Evolutionary conservation across 768 basidiomycete species (phyloP).

Genomic region (Mycena maculata): DNA sequence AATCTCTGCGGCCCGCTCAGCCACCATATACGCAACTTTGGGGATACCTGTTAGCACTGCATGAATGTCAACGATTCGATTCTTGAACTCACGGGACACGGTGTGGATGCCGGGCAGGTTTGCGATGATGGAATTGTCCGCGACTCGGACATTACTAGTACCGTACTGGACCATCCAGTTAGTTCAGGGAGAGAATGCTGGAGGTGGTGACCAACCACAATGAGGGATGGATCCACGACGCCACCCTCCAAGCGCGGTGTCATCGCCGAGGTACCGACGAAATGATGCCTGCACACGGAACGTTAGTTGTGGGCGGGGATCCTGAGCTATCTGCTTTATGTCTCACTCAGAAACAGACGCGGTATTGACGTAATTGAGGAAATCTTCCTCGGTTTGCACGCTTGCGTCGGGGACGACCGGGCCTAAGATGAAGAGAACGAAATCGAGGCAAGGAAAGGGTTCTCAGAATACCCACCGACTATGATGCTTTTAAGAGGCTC

Average conservation of each 20-base stretch:
- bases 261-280: conserved; percentile 28
- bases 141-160: conserved; percentile 54
- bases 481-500: conserved; percentile 31
- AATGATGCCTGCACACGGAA: conserved; percentile 16
- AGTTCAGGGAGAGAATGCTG: not conserved
- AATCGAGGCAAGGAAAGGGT: no score
- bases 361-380: conserved; percentile 26
- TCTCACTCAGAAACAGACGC: conserved; percentile 20
- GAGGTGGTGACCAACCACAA: conserved; percentile 15
- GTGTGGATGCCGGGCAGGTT: conserved; percentile 45
- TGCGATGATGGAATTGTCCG: conserved; percentile 52
- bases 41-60: not conserved
- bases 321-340: no score
- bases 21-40: no score
- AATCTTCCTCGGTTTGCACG: conserved; percentile 26
- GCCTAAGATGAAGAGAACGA: no score
- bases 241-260: conserved; percentile 23
- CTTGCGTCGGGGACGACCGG: conserved; percentile 18
- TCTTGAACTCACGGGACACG: conserved; percentile 19
- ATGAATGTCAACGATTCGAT: not conserved
- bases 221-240: conserved; percentile 27
- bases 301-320: not conserved
- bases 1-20: conserved; percentile 27
- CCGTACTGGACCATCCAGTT: conserved; percentile 42
- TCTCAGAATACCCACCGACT: not conserved